Conservation (phyloP, 2,329 filamentous ascomycete genomes). For the Aspergillus sp. region DNA sequence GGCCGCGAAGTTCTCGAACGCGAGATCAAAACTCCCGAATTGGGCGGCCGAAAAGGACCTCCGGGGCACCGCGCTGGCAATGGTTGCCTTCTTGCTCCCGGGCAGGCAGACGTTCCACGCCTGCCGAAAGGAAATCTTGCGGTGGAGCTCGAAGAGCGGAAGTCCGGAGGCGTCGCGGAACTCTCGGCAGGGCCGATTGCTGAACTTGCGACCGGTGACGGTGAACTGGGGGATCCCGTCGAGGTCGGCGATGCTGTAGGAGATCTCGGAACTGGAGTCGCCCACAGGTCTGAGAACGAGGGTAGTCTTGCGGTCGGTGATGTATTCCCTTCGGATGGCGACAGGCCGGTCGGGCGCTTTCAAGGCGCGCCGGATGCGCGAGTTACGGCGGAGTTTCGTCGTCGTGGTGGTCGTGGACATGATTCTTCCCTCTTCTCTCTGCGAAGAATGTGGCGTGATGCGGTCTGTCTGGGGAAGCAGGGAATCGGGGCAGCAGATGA, state of each 20-base stretch:
- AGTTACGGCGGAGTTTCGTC: not conserved
- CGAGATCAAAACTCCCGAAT: conserved; percentile 17
- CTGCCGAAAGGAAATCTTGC: conserved; percentile 11
- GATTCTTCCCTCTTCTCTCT: not conserved
- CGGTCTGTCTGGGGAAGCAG: not conserved
- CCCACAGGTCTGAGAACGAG: conserved; percentile 23
- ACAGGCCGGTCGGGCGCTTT: conserved; percentile 18
- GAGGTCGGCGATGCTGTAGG: conserved; percentile 18
- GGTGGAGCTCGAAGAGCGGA: conserved; percentile 28
- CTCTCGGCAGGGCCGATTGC: conserved; percentile 23
- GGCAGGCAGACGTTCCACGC: conserved; percentile 24
- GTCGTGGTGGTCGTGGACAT: not conserved
- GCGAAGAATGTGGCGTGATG: not conserved
- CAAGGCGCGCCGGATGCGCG: conserved; percentile 12
- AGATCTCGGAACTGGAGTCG: conserved; percentile 15
- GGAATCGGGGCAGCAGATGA: not conserved
- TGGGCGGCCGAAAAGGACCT: conserved; percentile 8
- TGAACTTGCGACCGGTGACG: conserved; percentile 25
- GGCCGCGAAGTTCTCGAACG: conserved; percentile 25
- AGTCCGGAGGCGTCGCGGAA: conserved; percentile 30
- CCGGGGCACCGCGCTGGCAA: conserved; percentile 10
- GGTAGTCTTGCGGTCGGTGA: conserved; percentile 20
- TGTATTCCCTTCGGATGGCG: conserved; percentile 24
- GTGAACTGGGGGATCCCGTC: conserved; percentile 25
- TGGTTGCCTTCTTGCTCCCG: conserved; percentile 16